phyloP scores from a whole-genome alignment of 2,329 filamentous ascomycete species.

The Tympanopsis confertula region DNA sequence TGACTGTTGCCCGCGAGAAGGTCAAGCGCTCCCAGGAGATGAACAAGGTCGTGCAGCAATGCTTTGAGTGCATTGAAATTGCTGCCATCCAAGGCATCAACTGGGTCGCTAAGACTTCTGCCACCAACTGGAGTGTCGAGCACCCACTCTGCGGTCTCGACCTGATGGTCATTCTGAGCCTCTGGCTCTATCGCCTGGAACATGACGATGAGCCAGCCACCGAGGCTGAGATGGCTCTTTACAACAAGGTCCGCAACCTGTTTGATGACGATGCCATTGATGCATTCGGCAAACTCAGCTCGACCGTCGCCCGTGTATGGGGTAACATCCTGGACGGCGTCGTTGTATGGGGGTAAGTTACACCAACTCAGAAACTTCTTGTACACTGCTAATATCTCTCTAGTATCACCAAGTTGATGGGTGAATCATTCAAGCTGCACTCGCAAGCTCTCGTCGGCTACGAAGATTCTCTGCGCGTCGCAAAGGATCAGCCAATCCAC shows the following conservation, averaged over 20 bases:
- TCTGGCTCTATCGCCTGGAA: constrained; percentile 98
- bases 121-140: constrained; percentile 98
- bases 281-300: constrained; percentile 76
- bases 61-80: constrained; percentile 95
- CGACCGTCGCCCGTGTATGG: constrained; percentile 91
- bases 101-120: constrained; percentile 95
- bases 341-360: constrained; percentile 96
- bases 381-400: constrained; percentile 40
- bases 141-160: constrained; percentile 94
- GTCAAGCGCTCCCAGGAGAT: constrained; percentile 93
- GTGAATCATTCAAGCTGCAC: constrained; percentile 67
- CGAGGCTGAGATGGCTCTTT: constrained; percentile 77
- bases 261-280: constrained; percentile 87
- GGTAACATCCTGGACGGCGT: constrained; percentile 97
- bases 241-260: constrained; percentile 79
- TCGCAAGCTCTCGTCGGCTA: constrained; percentile 63
- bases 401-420: constrained; percentile 62
- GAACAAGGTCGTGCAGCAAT: constrained; percentile 97
- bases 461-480: constrained; percentile 33
- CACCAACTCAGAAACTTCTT: constrained; percentile 66
- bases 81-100: constrained; percentile 87
- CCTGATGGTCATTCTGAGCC: constrained; percentile 90
- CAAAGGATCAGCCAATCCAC: constrained; percentile 1
- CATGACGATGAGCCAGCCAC: constrained; percentile 89
- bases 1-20: constrained; percentile 86